Base-by-base conservation (phyloP, 352 stramenopile species). In the Peronospora farinosa region DNA sequence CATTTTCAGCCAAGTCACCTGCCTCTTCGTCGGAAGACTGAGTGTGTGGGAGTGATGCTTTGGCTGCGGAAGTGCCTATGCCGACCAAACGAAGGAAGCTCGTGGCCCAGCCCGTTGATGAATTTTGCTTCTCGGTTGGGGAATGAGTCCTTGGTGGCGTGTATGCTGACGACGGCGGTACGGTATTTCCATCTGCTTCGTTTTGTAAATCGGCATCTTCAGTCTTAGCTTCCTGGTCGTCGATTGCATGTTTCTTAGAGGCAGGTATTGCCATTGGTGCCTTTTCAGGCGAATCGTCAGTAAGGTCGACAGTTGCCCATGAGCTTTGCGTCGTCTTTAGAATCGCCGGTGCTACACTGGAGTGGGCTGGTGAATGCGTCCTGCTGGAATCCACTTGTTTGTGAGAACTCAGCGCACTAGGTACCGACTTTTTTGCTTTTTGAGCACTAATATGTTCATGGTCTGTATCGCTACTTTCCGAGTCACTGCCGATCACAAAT, bases 401-500 rank as follows among this genome's bases (percentile, higher is more conserved):
- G 10, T 31, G 17, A 19, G 25, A 32, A n/a, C 28, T 60, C 16
- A 28, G 30, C 12, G 31, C 43, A 35, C 16, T 55, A 38, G 36
- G 13, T n/a, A 21, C 40, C 25, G 35, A 38, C 17, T 54, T 32
- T 36, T 59, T 47, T 3, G 13, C 30, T 30, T 36, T 33, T 46
- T 52, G n/a, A 21, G 5, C 10, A 6, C 15, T 19, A 4, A 41
- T 23, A 7, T 55, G 38, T 35, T 69, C 62, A 16, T 55, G 49
- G 17, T 63, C 66, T 37, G 63, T 54, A 11, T 73, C 72, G 23
- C 61, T 78, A 17, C 61, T 79, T 27, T 86, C 74, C 3, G 63
- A 57, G 40, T 82, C 76, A 23, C 61, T 76, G 40, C 46, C 77
- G 19, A 45, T 55, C 9, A 82, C 51, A 48, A 85, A 85, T 1